These are phyloP conservation scores for Oldenlandia corymbosa DNA, from an alignment of 257 asterid species.

Conservation along the genomic window DNA sequence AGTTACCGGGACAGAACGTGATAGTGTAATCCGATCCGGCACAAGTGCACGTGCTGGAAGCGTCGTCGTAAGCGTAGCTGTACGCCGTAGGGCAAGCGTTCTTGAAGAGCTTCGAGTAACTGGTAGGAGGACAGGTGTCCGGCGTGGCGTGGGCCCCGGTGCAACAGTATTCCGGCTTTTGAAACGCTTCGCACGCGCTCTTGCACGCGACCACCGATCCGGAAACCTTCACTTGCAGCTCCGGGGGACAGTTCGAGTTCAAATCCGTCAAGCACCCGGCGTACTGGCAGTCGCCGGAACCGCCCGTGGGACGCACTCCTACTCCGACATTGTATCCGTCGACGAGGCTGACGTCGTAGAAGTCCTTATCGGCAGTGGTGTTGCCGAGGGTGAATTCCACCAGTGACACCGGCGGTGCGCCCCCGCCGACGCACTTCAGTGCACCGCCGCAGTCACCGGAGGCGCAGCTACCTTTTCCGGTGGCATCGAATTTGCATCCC, in stretches of 20 bases:
- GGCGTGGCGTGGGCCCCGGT: conserved; percentile 67
- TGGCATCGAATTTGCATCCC: conserved; percentile 49
- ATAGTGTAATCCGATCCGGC: conserved; percentile 57
- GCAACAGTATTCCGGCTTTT: conserved; percentile 69
- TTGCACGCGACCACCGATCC: conserved; percentile 70
- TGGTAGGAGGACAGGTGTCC: conserved; percentile 55
- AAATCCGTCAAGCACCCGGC: conserved; percentile 62
- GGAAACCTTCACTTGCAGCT: conserved; percentile 41
- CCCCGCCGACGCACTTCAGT: conserved; percentile 57
- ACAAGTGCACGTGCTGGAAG: conserved; percentile 73
- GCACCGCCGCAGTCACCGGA: conserved; percentile 88
- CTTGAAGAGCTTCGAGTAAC: conserved; percentile 65
- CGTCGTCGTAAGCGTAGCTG: conserved; percentile 90
- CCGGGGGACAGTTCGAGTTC: conserved; percentile 47
- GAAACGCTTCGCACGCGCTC: conserved; percentile 70
- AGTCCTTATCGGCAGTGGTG: conserved; percentile 34
- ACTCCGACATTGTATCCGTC: conserved; percentile 85
- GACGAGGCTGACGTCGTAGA: conserved; percentile 85
- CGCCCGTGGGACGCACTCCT: conserved; percentile 49
- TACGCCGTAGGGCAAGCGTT: conserved; percentile 81
- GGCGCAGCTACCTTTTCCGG: conserved; percentile 60
- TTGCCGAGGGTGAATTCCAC: conserved; percentile 68
- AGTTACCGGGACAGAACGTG: conserved; percentile 62
- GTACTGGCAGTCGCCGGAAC: conserved; percentile 55
- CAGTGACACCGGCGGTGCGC: conserved; percentile 62